phyloP scores from a whole-genome alignment of 768 basidiomycete genomes.

The Boletus sp. region DNA sequence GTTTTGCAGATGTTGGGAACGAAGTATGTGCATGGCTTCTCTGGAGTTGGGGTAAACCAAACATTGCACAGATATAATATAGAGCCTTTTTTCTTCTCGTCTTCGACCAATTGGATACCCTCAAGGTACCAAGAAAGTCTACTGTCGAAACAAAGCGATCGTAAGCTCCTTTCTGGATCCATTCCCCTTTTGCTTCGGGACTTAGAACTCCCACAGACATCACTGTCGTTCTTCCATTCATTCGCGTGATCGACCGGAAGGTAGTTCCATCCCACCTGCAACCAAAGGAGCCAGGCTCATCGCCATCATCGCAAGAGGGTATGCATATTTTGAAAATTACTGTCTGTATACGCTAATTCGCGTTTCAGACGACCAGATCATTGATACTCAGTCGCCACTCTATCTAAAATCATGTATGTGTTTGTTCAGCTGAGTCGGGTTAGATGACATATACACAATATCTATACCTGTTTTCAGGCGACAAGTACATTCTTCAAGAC shows the following conservation, averaged over 20 bases:
- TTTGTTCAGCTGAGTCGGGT: not conserved
- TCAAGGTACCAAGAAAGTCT: slow-evolving; percentile 59
- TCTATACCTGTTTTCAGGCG: slow-evolving; percentile 8
- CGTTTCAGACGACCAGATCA: slow-evolving; percentile 29
- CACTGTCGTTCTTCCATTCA: slow-evolving; percentile 53
- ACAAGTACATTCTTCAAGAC: slow-evolving; percentile 37
- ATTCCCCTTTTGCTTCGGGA: not conserved
- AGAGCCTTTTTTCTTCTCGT: slow-evolving; percentile 67
- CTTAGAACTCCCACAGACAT: slow-evolving; percentile 40
- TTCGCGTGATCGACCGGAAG: slow-evolving; percentile 35
- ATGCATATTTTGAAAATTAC: not conserved
- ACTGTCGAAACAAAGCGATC: slow-evolving; percentile 43
- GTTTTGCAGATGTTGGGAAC: slow-evolving; percentile 57
- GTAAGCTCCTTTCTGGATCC: slow-evolving; percentile 40
- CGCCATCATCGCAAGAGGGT: slow-evolving; percentile 7
- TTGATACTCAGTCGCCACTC: slow-evolving; percentile 54
- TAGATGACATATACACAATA: not conserved
- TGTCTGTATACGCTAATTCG: not conserved
- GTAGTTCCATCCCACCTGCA: not conserved
- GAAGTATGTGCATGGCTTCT: slow-evolving; percentile 35
- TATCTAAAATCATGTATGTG: slow-evolving; percentile 32
- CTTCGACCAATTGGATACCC: slow-evolving; percentile 65
- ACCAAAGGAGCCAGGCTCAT: not conserved
- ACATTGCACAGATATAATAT: slow-evolving; percentile 41
- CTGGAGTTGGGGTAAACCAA: not conserved